These are phyloP conservation scores for Hygrocybe punicea DNA, from an alignment of 768 basidiomycete genomes.

Conservation along the genomic window DNA sequence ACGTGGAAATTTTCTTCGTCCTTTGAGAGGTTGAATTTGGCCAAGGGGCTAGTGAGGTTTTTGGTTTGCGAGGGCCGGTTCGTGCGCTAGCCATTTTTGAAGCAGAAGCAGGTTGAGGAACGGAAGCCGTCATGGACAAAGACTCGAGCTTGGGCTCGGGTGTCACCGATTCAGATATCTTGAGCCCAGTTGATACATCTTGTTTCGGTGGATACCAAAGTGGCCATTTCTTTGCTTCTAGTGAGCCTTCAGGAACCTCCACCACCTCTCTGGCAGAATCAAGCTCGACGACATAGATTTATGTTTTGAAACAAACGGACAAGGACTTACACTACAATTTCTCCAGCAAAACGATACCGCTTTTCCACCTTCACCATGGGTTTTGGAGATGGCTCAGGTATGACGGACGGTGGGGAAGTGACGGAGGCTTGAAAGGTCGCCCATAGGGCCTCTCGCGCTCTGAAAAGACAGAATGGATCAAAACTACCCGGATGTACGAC, in stretches of 20 bases:
- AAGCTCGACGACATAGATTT: constrained; percentile 5
- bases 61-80: constrained; percentile 66
- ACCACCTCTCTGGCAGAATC: constrained; percentile 56
- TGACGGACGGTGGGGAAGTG: constrained; percentile 23
- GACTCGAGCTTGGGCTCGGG: constrained; percentile 3
- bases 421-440: constrained; percentile 63
- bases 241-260: constrained; percentile 68
- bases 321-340: constrained; percentile 62
- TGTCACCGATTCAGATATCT: constrained; percentile 7
- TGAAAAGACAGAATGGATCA: constrained; percentile 23
- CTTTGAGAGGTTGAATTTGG: constrained; percentile 49
- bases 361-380: constrained; percentile 66
- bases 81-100: constrained; percentile 38
- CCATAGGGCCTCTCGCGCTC: constrained; percentile 66
- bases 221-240: constrained; percentile 77
- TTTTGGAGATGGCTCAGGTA: constrained; percentile 20
- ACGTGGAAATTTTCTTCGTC: constrained; percentile 73
- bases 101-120: constrained; percentile 13
- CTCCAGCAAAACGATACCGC: constrained; percentile 71
- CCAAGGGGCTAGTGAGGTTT: constrained; percentile 51
- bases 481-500: background rate
- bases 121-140: constrained; percentile 1
- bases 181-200: constrained; percentile 1
- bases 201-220: constrained; percentile 37
- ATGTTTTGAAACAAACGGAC: background rate